Conservation (phyloP, 2,329 filamentous ascomycete genomes). For the Pseudogymnoascus sp. region DNA sequence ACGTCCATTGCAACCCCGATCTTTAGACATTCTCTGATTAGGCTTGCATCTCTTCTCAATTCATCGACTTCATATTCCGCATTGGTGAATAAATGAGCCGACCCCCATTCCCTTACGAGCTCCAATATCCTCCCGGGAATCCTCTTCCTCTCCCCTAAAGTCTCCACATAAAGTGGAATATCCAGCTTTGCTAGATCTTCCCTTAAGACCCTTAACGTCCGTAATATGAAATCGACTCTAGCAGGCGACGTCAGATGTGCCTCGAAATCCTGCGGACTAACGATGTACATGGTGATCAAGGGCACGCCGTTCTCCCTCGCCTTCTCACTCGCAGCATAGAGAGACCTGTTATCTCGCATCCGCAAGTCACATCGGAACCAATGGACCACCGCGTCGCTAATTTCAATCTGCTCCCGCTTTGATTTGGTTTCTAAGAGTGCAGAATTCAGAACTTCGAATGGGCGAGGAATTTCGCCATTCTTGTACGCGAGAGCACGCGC, state of each 20-base stretch:
- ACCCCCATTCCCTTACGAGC: slow-evolving; percentile 64
- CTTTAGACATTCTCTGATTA: slow-evolving; percentile 55
- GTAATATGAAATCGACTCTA: slow-evolving; percentile 73
- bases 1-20: slow-evolving; percentile 63
- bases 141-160: slow-evolving; percentile 55
- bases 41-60: slow-evolving; percentile 63
- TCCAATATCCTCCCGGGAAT: slow-evolving; percentile 56
- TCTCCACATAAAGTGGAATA: slow-evolving; percentile 73
- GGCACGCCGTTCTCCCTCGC: slow-evolving; percentile 64
- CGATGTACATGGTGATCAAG: slow-evolving; percentile 67
- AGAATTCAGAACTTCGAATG: slow-evolving; percentile 59
- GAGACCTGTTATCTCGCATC: slow-evolving; percentile 62
- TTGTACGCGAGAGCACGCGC: slow-evolving; percentile 69
- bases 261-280: slow-evolving; percentile 77
- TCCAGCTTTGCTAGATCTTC: slow-evolving; percentile 60
- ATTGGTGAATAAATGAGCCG: slow-evolving; percentile 71
- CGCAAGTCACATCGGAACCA: slow-evolving; percentile 88
- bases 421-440: slow-evolving; percentile 55
- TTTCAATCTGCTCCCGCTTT: slow-evolving; percentile 43
- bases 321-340: slow-evolving; percentile 58
- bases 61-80: slow-evolving; percentile 92
- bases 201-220: slow-evolving; percentile 60
- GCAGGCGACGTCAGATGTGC: slow-evolving; percentile 69
- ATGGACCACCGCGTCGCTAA: slow-evolving; percentile 64
- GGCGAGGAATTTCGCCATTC: slow-evolving; percentile 59